A percentile compares a stretch with the other conserved stretches of the same genome.
Evolutionary conservation across 805 yeast species (phyloP).

Genomic region (Tetrapisispora fleetii): DNA sequence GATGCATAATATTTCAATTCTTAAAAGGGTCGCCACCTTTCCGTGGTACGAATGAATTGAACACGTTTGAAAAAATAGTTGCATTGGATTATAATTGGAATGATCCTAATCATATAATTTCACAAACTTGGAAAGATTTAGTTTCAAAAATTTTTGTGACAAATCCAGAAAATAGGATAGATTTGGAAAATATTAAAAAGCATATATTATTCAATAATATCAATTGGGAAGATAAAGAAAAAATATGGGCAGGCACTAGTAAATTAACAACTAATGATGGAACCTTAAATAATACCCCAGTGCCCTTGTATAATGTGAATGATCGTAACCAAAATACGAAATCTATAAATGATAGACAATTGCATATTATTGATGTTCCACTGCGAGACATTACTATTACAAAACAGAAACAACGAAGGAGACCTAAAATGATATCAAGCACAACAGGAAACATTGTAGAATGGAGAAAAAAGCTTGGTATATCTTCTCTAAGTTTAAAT

Average conservation of each 20-base stretch:
- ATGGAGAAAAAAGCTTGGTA: slow-evolving; percentile 30
- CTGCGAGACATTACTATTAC: slow-evolving; percentile 21
- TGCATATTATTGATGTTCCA: slow-evolving; percentile 24
- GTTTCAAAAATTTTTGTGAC: slow-evolving; percentile 55
- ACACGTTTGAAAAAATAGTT: slow-evolving; percentile 83
- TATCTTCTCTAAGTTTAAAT: slow-evolving; percentile 7
- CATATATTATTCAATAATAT: slow-evolving; percentile 65
- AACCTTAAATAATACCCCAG: neutral
- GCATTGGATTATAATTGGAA: slow-evolving; percentile 57
- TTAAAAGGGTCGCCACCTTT: slow-evolving; percentile 82
- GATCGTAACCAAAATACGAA: slow-evolving; percentile 7
- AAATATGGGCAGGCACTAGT: slow-evolving; percentile 52
- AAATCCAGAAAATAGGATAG: slow-evolving; percentile 60
- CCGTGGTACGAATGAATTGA: slow-evolving; percentile 74
- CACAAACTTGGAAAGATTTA: slow-evolving; percentile 45
- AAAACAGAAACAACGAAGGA: slow-evolving; percentile 16
- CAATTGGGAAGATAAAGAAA: slow-evolving; percentile 55
- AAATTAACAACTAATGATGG: neutral
- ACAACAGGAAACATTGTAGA: slow-evolving; percentile 30
- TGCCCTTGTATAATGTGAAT: neutral
- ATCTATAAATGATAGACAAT: slow-evolving; percentile 14
- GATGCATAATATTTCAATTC: slow-evolving; percentile 79
- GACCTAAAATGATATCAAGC: slow-evolving; percentile 22
- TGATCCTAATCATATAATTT: neutral
- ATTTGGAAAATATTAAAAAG: slow-evolving; percentile 44